Evolutionary conservation across 164 flowering plant species (phyloP).

Genomic region (Aristolochia contorta): DNA sequence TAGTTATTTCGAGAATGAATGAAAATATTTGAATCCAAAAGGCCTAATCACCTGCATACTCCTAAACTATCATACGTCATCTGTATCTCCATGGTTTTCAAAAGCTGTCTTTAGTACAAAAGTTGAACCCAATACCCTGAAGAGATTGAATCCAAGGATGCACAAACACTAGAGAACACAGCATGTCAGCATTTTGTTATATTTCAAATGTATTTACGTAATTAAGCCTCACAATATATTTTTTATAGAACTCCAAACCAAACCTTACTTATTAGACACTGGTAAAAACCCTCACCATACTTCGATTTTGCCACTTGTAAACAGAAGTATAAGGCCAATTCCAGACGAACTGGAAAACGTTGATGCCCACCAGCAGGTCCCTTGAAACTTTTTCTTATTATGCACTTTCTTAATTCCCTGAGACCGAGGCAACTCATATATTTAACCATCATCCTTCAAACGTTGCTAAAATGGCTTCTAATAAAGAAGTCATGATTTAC

Average conservation of each 20-base stretch:
- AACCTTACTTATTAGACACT: neutral
- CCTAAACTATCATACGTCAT: neutral
- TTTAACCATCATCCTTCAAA: conserved; percentile 5
- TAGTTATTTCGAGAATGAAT: neutral
- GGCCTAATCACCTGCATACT: neutral
- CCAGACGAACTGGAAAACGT: conserved; percentile 35
- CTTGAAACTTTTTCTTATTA: conserved; percentile 65
- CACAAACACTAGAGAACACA: too few species aligned
- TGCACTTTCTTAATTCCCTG: conserved; percentile 81
- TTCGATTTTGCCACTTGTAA: conserved; percentile 62
- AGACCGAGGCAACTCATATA: conserved; percentile 1
- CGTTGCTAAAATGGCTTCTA: neutral
- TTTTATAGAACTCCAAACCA: too few species aligned
- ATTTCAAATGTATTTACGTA: too few species aligned
- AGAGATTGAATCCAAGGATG: too few species aligned
- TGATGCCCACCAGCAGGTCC: conserved; percentile 73
- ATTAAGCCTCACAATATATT: too few species aligned
- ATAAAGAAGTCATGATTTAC: conserved; percentile 22
- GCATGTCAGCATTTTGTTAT: too few species aligned
- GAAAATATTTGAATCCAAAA: neutral
- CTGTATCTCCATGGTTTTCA: too few species aligned
- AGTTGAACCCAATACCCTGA: too few species aligned
- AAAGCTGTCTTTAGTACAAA: too few species aligned
- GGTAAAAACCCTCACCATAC: conserved; percentile 39
- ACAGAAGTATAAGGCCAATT: conserved; percentile 58